Evolutionary conservation across 2,329 filamentous ascomycete species (phyloP), one percentile per base, ranked within the genome.

Genomic region (Penicillium sp.): DNA sequence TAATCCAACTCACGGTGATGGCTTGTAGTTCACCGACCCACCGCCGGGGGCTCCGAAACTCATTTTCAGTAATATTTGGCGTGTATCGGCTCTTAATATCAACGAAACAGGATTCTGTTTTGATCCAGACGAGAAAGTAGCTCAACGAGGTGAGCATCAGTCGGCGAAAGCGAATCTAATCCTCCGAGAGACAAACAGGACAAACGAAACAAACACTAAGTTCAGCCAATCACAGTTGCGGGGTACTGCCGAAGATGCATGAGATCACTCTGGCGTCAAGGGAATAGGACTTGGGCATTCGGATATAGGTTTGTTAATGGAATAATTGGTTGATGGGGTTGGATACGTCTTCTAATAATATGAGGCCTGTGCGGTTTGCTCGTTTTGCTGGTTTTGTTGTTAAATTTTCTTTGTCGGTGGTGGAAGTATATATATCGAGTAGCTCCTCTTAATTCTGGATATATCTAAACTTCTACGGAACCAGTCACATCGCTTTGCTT

Each of bases 1-100:
- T 24, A 8, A 29, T 35, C 5, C 29, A 26, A 53, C 86, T 74
- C 77, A 89, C 84, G 89, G 89, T 22, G 81, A 85, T 51, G 89
- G 89, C 71, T 89, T 90, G 56, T 81, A 76, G 70, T 82, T 81
- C 62, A 83, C 78, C 60, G 83, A 81, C 29, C 83, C 80, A 57
- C 86, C 85, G 61, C 89, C 89, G 29, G 89, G 89, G 61, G 84
- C 82, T 63, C 89, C 89, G 70, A 91, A 90, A 73, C 85, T 72
- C 74, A 77, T 76, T 44, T 35, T 62, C 32, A 46, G 16, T 8
- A 35, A 10, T 13, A 29, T 7, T n/a, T 8, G 18, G 35, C 20
- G 40, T 32, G 22, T 11, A 26, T 31, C 5, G 22, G 32, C 50
- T 53, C 11, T 26, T 5, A 14, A 26, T 16, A 14, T 20, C 13